Evolutionary conservation across 2,329 filamentous ascomycete species (phyloP).

Genomic region (Trichoderma sp.): DNA sequence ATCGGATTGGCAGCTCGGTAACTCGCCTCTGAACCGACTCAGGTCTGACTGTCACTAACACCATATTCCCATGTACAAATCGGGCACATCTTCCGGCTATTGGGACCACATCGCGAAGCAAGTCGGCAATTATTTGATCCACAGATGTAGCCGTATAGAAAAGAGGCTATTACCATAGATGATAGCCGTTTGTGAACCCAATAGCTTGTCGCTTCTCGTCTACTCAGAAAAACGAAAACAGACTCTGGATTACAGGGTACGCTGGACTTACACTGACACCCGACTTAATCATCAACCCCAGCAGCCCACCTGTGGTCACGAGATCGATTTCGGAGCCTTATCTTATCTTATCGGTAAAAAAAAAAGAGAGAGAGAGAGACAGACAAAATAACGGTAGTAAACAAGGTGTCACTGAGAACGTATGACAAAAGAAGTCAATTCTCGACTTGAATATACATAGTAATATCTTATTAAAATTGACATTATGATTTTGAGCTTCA

Average conservation of each 20-base stretch:
- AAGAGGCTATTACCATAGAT: neutral
- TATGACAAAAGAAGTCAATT: neutral
- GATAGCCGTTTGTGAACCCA: neutral
- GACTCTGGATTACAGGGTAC: neutral
- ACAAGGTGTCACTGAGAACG: neutral
- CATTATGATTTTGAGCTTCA: neutral
- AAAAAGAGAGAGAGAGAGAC: neutral
- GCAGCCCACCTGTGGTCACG: neutral
- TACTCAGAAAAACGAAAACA: neutral
- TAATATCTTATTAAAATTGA: neutral
- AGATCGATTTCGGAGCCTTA: neutral
- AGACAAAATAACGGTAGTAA: neutral
- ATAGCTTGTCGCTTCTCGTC: neutral
- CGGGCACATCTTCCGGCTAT: neutral
- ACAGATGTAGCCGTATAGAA: neutral
- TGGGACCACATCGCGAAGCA: neutral
- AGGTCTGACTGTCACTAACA: neutral
- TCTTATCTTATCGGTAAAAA: neutral
- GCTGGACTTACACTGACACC: neutral
- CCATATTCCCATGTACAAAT: neutral
- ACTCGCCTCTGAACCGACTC: neutral
- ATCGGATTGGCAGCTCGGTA: neutral
- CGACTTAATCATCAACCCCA: neutral
- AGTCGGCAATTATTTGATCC: neutral
- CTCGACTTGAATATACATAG: neutral